Evolutionary conservation across 2,329 filamentous ascomycete species (phyloP), one percentile per base, ranked within the genome.

Genomic region (Dactylella cylindrospora): DNA sequence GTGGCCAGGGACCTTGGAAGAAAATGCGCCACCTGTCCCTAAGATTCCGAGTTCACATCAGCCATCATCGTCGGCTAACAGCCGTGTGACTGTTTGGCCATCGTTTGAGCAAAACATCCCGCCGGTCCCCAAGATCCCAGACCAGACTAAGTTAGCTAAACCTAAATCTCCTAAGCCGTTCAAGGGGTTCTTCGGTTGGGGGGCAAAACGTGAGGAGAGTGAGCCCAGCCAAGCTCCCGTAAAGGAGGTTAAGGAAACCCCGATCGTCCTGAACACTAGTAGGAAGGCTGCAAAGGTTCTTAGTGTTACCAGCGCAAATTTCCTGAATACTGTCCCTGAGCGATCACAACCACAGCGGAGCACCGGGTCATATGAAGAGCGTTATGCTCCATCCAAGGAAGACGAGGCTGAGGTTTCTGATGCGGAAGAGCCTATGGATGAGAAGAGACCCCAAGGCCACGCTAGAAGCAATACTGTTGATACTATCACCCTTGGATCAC

Each of bases 71-170:
- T n/a, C n/a, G n/a, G 38, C 22, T 23, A 35, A 50, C 13, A 61
- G 54, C 20, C 32, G 36, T 9, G 22, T 52, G 8, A 62, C 57
- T 15, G 38, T 47, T 17, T 47, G 43, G 43, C 54, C 54, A 40
- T 35, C 33, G 3, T 62, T 54, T 15, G 36, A 41, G 10, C 28
- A 50, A 15, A 20, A 49, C 7, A 32, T 25, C 25, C 57, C 57
- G 15, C 49, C 57, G 22, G 57, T 62, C 12, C 57, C 57, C 23
- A 54, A 28, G 12, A 50, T 62, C 23, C 57, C 57, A 2, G 38
- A 33, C 2, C 41, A 44, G 17, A 22, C 9, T 10, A 23, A 23
- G 40, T 17, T 25, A 29, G 26, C 26, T 9, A 19, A 33, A 15
- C 20, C 29, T 46, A 5, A 31, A 46, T 33, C 5, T 12, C 32